A percentile compares a stretch with the other conserved stretches of the same genome.
Conservation (phyloP, 2,329 filamentous ascomycete genomes). For the Colletotrichum caudatum region DNA sequence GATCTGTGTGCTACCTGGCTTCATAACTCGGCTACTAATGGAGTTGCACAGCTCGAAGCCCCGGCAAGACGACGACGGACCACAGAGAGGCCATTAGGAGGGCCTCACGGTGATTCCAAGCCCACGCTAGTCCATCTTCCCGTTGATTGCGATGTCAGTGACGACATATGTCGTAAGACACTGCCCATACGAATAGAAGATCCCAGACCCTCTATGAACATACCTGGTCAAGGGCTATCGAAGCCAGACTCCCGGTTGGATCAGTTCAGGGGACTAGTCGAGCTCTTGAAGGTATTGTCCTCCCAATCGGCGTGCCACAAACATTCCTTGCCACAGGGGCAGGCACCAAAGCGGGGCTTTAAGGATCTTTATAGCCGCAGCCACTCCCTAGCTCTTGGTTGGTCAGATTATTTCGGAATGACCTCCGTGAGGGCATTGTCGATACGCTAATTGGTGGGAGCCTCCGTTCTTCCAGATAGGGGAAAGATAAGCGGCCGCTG, state of each 20-base stretch:
- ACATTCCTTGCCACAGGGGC: no score
- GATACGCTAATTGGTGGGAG: background rate
- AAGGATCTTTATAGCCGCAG: background rate
- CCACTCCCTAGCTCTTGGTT: background rate
- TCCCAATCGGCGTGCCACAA: background rate
- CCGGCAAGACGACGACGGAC: background rate
- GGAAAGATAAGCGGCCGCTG: background rate
- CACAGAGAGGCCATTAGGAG: background rate
- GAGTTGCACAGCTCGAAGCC: background rate
- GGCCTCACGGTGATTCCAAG: background rate
- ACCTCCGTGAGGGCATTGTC: background rate
- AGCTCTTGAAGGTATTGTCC: no score
- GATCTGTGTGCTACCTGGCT: background rate
- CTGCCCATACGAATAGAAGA: background rate
- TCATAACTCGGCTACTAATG: background rate
- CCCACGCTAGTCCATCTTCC: background rate
- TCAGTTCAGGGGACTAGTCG: no score
- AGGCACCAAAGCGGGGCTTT: background rate
- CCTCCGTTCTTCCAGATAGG: background rate
- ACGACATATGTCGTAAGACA: background rate
- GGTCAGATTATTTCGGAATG: background rate
- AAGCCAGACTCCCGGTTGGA: no score
- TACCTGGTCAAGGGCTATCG: background rate
- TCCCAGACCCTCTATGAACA: background rate
- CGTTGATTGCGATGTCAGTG: background rate